Percentiles rank a stretch among this genome's conserved stretches.
Conservation (phyloP, 2,329 filamentous ascomycete genomes). For the Chalaropsis thielavioides region DNA sequence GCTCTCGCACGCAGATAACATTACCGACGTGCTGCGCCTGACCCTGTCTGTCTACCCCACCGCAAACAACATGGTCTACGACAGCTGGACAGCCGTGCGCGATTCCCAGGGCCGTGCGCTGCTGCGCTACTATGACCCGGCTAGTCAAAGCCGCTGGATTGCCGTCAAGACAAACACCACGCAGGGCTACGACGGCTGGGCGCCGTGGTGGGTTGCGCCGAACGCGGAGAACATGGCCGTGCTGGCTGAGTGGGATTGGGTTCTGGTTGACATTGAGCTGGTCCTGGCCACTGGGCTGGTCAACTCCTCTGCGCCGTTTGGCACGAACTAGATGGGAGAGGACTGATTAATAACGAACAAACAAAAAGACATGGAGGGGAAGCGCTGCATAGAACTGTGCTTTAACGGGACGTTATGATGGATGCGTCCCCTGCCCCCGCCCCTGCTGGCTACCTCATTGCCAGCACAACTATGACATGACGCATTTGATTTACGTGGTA, state of each 20-base stretch:
- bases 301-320: slow-evolving; percentile 15
- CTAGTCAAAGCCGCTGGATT: slow-evolving; percentile 10
- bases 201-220: slow-evolving; percentile 15
- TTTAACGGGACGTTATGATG: background rate
- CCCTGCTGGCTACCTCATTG: background rate
- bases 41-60: slow-evolving; percentile 9
- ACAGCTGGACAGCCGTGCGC: slow-evolving; percentile 6
- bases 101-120: slow-evolving; percentile 5
- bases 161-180: slow-evolving; percentile 16
- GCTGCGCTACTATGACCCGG: slow-evolving; percentile 10
- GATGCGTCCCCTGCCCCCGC: too few species aligned
- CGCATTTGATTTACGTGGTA: background rate
- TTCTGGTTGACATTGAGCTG: slow-evolving; percentile 13
- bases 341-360: background rate
- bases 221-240: background rate
- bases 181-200: slow-evolving; percentile 15
- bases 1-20: slow-evolving; percentile 4
- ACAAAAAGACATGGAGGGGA: background rate
- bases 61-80: slow-evolving; percentile 6
- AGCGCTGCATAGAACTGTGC: background rate
- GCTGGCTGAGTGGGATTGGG: slow-evolving; percentile 12
- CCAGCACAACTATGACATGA: background rate
- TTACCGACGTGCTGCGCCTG: slow-evolving; percentile 3
- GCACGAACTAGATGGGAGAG: slow-evolving; percentile 9
- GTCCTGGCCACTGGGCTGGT: slow-evolving; percentile 13